Conservation (phyloP, 306 rosid genomes). For the Geum urbanum region DNA sequence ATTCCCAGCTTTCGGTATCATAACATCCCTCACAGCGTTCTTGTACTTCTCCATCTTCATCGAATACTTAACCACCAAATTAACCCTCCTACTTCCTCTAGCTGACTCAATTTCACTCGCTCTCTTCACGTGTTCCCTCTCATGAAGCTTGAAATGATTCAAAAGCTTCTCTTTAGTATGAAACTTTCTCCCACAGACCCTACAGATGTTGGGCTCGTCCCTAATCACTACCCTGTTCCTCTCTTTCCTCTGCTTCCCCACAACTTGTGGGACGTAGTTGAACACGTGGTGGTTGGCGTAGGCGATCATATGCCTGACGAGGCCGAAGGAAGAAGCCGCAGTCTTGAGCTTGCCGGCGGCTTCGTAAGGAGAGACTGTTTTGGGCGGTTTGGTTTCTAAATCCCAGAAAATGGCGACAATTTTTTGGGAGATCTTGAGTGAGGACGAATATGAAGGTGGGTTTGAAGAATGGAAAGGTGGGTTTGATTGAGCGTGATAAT, state of each 20-base stretch:
- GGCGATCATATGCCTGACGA: slow-evolving; percentile 60
- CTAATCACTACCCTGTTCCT: slow-evolving; percentile 55
- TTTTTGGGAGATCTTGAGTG: slow-evolving; percentile 22
- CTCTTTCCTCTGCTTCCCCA: slow-evolving; percentile 47
- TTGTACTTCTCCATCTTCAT: slow-evolving; percentile 86
- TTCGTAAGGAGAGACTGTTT: slow-evolving; percentile 54
- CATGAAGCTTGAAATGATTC: slow-evolving; percentile 78
- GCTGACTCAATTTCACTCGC: slow-evolving; percentile 72
- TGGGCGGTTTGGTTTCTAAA: slow-evolving; percentile 77
- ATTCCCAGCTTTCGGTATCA: slow-evolving; percentile 56
- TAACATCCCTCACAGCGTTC: slow-evolving; percentile 52
- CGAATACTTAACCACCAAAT: slow-evolving; percentile 67
- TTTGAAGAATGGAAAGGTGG: slow-evolving; percentile 6
- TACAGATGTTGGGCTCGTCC: slow-evolving; percentile 50
- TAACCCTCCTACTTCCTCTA: slow-evolving; percentile 63
- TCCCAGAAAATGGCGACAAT: slow-evolving; percentile 85
- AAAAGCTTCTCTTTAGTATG: slow-evolving; percentile 59
- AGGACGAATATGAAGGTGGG: slow-evolving; percentile 15
- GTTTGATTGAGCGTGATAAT: slow-evolving; percentile 29
- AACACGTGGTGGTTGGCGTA: slow-evolving; percentile 59
- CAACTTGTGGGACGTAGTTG: slow-evolving; percentile 46
- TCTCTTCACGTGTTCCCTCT: slow-evolving; percentile 64
- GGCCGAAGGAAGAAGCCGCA: slow-evolving; percentile 64
- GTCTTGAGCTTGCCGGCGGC: slow-evolving; percentile 66
- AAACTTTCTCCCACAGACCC: slow-evolving; percentile 76